A percentile compares a stretch with the other conserved stretches of the same genome.
Evolutionary conservation across 2,329 filamentous ascomycete species (phyloP).

Genomic region (Stylonectria norvegica): DNA sequence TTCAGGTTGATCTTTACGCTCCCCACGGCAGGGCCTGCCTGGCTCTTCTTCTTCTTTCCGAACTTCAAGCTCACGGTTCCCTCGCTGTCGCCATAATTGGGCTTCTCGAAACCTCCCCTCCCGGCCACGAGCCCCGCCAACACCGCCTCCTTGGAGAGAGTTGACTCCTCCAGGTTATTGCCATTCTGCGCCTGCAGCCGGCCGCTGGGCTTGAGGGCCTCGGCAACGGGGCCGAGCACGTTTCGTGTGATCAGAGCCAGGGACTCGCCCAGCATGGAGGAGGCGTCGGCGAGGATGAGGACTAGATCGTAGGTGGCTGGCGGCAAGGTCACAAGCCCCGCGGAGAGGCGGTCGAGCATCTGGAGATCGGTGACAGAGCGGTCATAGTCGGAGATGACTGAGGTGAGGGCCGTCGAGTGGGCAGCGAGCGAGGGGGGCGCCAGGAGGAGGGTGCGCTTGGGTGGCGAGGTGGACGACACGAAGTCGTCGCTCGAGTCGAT

Average conservation of each 20-base stretch:
- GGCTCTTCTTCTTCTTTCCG: slow-evolving; percentile 36
- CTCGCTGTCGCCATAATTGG: slow-evolving; percentile 56
- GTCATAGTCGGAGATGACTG: slow-evolving; percentile 69
- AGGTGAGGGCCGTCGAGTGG: slow-evolving; percentile 73
- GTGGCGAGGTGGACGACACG: slow-evolving; percentile 29
- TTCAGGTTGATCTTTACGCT: slow-evolving; percentile 41
- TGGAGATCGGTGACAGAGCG: slow-evolving; percentile 81
- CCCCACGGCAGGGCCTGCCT: slow-evolving; percentile 17
- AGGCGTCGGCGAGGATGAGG: slow-evolving; percentile 76
- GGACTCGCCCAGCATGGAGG: slow-evolving; percentile 64
- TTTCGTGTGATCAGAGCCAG: slow-evolving; percentile 61
- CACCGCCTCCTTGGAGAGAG: slow-evolving; percentile 65
- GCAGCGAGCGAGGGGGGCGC: slow-evolving; percentile 87
- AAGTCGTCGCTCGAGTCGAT: slow-evolving; percentile 57
- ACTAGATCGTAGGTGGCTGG: slow-evolving; percentile 76
- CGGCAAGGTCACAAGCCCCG: slow-evolving; percentile 76
- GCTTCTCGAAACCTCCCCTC: slow-evolving; percentile 69
- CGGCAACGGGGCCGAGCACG: slow-evolving; percentile 66
- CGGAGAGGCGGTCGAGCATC: slow-evolving; percentile 91
- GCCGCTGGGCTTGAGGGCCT: slow-evolving; percentile 67
- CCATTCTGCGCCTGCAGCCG: slow-evolving; percentile 67
- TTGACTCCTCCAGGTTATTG: slow-evolving; percentile 47
- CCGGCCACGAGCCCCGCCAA: slow-evolving; percentile 72
- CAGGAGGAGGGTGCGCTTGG: slow-evolving; percentile 70
- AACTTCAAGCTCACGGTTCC: slow-evolving; percentile 53